Evolutionary conservation across 2,329 filamentous ascomycete genomes (phyloP), one percentile per base, ranked within the genome.

Genomic region (Trichoderma simmonsii): DNA sequence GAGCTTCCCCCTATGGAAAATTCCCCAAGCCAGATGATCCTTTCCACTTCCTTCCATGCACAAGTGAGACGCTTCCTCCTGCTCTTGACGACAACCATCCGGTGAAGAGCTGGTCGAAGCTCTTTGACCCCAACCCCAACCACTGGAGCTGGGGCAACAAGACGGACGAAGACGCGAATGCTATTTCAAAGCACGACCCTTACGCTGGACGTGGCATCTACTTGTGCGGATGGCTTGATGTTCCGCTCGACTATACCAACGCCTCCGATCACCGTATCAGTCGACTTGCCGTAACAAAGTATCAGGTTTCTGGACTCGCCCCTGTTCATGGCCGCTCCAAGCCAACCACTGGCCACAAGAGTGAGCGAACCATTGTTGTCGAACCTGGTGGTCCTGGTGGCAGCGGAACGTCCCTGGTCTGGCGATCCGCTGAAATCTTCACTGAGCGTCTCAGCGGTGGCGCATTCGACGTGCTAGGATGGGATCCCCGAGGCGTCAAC

Each of bases 401-500:
- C 15, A 85, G 84, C 73, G 86, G 85, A 4, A 85, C 83, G 0
- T 77, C 70, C 0, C 83, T 83, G 51, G 80, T 78, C 3, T 86
- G 83, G 83, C 75, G 80, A 6, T 74, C 73, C 0, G 81, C 79
- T 4, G 81, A 85, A 70, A 68, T 73, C 0, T 72, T 84, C 43
- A 82, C 83, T 4, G 75, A 81, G 70, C 82, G 83, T 3, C 76
- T 87, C 14, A 85, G 84, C 71, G 81, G 81, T 36, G 80, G 82
- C 26, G 76, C 78, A 26, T 85, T 82, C 26, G 85, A 87, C 72
- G 82, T 87, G 6, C 76, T 88, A 15, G 85, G 85, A n/a, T 88
- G 85, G 82, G 86, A 88, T 66, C 86, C 86, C n/a, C 82, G 86
- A 4, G 86, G 86, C 2, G 84, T 87, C 68, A 87, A 87, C 74